Base-by-base conservation (phyloP, 2,329 filamentous ascomycete species). In the Hypocrella siamensis region DNA sequence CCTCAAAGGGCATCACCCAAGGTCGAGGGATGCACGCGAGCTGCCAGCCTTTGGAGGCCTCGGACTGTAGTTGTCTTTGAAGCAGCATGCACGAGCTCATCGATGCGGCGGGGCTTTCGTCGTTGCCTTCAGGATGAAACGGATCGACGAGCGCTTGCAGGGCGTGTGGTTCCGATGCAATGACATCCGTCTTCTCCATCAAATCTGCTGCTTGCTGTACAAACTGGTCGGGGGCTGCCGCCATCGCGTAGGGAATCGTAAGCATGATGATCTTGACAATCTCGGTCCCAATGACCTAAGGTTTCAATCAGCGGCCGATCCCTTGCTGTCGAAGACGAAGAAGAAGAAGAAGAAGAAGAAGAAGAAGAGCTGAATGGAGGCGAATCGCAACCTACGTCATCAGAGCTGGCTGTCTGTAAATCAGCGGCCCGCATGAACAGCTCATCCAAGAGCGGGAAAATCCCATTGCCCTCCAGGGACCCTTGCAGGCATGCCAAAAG, bases 241-340 rank as follows among this genome's bases (percentile, higher is more conserved):
- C 72, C 67, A 93, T 76, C 33, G 84, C 66, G 52, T 96, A 98
- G 1, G 90, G 88, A 36, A 98, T 80, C 0, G 88, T 93, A 30
- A 94, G 72, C 28, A 96, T 72, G 41, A 98, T 94, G 44, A 94
- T 86, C 58, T 94, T 96, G 52, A 94, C 85, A 21, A 98, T 70
- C 58, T 96, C 90, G 26, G 92, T 76, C 30, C 73, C 73, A 39
- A 78, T 70, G 0, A 70, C 76, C 69, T 75, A 22, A 15, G 8
- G 25, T 10, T 11, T 26, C n/a, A 14, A 26, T 12, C 25, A 14
- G n/a, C n/a, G 7, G n/a, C 15, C 25, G 15, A 14, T 14, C 10
- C 25, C n/a, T 11, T 12, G 12, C 21, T 7, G 21, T 22, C 8
- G 21, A 22, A 7, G 12, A 11, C 25, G n/a, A 6, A 10, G 25